phyloP scores from a whole-genome alignment of 2,329 filamentous ascomycete species.

The Fusarium sp. region DNA sequence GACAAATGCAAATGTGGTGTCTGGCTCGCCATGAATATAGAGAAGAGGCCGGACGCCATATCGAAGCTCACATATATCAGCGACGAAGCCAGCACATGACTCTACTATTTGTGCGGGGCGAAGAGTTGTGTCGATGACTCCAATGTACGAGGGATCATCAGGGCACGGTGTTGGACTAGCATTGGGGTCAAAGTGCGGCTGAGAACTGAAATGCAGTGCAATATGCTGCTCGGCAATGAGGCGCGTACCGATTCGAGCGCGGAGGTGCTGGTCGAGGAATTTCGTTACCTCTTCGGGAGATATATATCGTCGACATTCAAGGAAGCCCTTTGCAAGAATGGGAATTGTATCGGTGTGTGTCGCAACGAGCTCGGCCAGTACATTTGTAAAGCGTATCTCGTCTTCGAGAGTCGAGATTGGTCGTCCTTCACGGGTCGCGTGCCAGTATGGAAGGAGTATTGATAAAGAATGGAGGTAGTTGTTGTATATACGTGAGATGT shows the following conservation, averaged over 20 bases:
- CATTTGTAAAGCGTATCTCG: constrained; percentile 89
- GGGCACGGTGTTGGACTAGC: constrained; percentile 60
- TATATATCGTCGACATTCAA: constrained; percentile 94
- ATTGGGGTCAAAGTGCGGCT: constrained; percentile 72
- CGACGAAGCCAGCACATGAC: constrained; percentile 87
- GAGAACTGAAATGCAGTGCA: constrained; percentile 78
- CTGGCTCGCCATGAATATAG: constrained; percentile 83
- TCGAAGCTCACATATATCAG: constrained; percentile 95
- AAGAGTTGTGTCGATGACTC: constrained; percentile 92
- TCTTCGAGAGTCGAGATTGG: constrained; percentile 74
- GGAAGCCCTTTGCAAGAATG: constrained; percentile 87
- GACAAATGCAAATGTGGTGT: constrained; percentile 91
- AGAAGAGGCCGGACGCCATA: constrained; percentile 88
- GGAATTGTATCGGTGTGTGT: constrained; percentile 96
- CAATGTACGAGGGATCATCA: constrained; percentile 77
- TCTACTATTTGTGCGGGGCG: constrained; percentile 84
- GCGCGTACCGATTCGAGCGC: constrained; percentile 91
- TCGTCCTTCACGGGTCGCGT: constrained; percentile 56
- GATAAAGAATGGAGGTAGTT: constrained; percentile 96
- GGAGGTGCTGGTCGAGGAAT: constrained; percentile 93
- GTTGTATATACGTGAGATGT: constrained; percentile 92
- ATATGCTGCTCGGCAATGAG: constrained; percentile 97
- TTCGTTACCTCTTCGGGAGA: constrained; percentile 81
- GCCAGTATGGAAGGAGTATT: constrained; percentile 82
- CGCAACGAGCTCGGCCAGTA: constrained; percentile 92